Percentiles rank a stretch among this genome's conserved stretches.
Evolutionary conservation across 768 basidiomycete genomes (phyloP).

Genomic region (Mycena vitilis): DNA sequence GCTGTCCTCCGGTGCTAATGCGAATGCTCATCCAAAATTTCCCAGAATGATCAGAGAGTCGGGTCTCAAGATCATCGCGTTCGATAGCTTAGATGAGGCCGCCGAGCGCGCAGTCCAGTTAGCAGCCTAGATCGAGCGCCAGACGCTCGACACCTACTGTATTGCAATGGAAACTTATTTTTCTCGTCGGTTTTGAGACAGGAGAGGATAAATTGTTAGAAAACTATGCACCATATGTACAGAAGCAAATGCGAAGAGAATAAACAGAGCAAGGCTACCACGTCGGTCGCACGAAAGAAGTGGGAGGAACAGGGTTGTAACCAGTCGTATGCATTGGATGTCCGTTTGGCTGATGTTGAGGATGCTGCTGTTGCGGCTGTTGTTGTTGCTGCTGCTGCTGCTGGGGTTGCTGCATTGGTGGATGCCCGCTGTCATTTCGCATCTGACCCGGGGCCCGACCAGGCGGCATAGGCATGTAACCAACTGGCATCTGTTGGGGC

Average conservation of each 20-base stretch:
- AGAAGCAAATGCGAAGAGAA: conserved; percentile 42
- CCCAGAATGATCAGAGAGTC: conserved; percentile 92
- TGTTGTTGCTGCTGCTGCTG: conserved; percentile 43
- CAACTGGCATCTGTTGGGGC: conserved; percentile 56
- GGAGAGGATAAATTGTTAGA: conserved; percentile 30
- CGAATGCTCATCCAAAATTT: conserved; percentile 32
- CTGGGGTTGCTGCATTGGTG: conserved; percentile 56
- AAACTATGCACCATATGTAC: conserved; percentile 55
- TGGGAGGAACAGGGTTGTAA: conserved; percentile 55
- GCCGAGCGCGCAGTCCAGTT: conserved; percentile 83
- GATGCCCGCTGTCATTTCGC: conserved; percentile 60
- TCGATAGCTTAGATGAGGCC: conserved; percentile 93
- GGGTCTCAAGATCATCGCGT: conserved; percentile 92
- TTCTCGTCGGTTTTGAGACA: conserved; percentile 1
- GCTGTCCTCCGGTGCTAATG: conserved; percentile 41
- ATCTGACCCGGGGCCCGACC: conserved; percentile 57
- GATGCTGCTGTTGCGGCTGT: conserved; percentile 46
- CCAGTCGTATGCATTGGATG: conserved; percentile 48
- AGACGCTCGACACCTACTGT: conserved; percentile 24
- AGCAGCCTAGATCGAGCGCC: conserved; percentile 49
- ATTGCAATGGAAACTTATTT: conserved; percentile 32
- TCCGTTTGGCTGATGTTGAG: conserved; percentile 45
- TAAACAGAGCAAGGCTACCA: conserved; percentile 54
- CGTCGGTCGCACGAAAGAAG: conserved; percentile 57
- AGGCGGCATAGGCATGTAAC: conserved; percentile 59